Evolutionary conservation across 352 stramenopile species (phyloP).

Genomic region (Pythium rhizo-oryzae): DNA sequence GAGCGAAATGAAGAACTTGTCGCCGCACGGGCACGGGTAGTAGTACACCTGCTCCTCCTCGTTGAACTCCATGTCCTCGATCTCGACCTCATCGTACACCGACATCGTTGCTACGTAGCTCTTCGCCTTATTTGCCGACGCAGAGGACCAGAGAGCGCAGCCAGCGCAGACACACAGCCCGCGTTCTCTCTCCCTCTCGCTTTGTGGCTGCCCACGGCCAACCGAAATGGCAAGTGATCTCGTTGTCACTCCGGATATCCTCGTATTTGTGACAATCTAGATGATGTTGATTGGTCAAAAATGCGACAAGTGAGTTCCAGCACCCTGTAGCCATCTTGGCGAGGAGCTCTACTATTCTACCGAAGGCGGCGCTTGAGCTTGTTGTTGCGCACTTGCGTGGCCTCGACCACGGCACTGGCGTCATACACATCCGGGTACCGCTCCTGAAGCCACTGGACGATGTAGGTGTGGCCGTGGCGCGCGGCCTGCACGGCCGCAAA

Average conservation of each 20-base stretch:
- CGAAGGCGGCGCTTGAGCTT: constrained; percentile 9
- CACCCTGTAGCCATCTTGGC: constrained; percentile 10
- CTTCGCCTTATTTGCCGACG: not conserved
- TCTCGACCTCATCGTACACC: constrained; percentile 98
- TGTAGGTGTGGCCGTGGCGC: constrained; percentile 22
- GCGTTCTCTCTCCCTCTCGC: not conserved
- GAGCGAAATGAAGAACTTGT: constrained; percentile 91
- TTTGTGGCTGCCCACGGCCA: not conserved
- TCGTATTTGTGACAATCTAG: not conserved
- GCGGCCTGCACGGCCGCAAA: constrained; percentile 14
- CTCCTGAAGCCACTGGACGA: constrained; percentile 26
- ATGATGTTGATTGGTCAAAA: constrained; percentile 1
- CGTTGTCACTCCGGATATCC: not conserved
- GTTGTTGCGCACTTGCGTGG: not conserved
- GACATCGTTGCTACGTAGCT: constrained; percentile 45
- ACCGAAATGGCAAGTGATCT: not conserved
- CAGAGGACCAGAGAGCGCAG: not conserved
- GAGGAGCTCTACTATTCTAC: not conserved
- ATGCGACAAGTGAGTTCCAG: not conserved
- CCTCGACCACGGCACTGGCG: constrained; percentile 8
- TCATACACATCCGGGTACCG: constrained; percentile 17
- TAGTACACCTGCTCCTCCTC: constrained; percentile 94
- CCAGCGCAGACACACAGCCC: not conserved
- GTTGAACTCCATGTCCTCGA: constrained; percentile 98
- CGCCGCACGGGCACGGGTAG: constrained; percentile 98